Conservation (phyloP, 2,329 filamentous ascomycete species). For the Epichloe scottii region DNA sequence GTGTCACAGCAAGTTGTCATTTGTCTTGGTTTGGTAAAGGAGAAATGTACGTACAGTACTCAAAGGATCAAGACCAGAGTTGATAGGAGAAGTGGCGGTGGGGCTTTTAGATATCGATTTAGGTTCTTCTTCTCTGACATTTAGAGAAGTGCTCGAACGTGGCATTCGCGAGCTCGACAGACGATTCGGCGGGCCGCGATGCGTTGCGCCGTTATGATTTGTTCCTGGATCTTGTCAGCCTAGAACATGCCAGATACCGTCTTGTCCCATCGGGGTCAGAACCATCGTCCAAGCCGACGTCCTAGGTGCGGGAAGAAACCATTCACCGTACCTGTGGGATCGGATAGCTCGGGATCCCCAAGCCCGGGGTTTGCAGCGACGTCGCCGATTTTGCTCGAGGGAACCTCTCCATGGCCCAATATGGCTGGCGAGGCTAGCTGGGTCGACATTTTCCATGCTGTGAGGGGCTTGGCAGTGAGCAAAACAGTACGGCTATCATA, state of each 20-base stretch:
- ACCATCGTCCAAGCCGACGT: background rate
- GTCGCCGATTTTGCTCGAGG: conserved; percentile 14
- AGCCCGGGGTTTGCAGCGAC: conserved; percentile 13
- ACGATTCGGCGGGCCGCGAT: conserved; percentile 7
- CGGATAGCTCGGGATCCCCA: conserved; percentile 15
- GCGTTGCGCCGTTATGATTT: conserved; percentile 4
- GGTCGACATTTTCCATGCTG: conserved; percentile 26
- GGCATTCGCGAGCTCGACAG: conserved; percentile 15
- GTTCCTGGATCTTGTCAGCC: conserved; percentile 4
- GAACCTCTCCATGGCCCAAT: conserved; percentile 16
- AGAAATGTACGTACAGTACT: conserved; percentile 20
- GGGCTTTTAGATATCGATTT: conserved; percentile 16
- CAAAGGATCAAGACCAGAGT: conserved; percentile 23
- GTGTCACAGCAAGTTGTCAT: background rate
- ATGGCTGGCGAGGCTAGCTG: conserved; percentile 16
- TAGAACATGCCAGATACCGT: background rate
- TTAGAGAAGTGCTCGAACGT: conserved; percentile 51
- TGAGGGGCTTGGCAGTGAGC: background rate
- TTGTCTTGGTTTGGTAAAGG: background rate
- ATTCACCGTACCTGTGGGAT: conserved; percentile 18
- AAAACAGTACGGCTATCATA: background rate
- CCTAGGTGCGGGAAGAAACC: background rate
- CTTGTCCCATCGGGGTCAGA: background rate
- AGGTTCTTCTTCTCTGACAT: conserved; percentile 19
- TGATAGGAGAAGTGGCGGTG: conserved; percentile 13